Conservation (phyloP, 768 basidiomycete genomes). For the Naematelia encephala region DNA sequence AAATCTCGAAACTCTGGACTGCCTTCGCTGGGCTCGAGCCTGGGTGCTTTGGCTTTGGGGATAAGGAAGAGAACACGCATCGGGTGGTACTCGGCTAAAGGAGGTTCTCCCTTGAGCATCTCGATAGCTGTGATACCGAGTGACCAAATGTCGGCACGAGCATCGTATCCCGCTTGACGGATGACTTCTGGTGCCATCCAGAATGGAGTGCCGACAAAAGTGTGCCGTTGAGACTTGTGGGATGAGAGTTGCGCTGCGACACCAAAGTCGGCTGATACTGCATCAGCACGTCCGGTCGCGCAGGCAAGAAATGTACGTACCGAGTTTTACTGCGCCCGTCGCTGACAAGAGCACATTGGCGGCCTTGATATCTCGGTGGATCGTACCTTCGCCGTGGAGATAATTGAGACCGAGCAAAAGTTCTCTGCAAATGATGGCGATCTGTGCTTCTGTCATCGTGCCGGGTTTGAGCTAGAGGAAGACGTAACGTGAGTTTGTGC, state of each 20-base stretch:
- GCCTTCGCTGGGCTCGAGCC: constrained; percentile 66
- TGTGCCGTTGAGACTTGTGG: constrained; percentile 80
- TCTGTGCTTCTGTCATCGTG: constrained; percentile 84
- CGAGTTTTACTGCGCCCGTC: constrained; percentile 86
- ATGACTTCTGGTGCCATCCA: constrained; percentile 99
- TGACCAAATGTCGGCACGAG: constrained; percentile 96
- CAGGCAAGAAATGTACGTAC: constrained; percentile 28
- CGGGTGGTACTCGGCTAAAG: constrained; percentile 92
- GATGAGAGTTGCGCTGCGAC: constrained; percentile 91
- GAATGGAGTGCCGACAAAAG: constrained; percentile 74
- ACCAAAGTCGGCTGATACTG: constrained; percentile 75
- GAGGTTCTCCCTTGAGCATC: constrained; percentile 96
- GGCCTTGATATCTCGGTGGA: constrained; percentile 98
- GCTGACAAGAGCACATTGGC: constrained; percentile 91
- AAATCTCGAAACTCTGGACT: constrained; percentile 89
- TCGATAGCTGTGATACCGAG: constrained; percentile 97
- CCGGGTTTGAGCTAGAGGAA: constrained; percentile 70
- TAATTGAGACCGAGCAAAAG: constrained; percentile 90
- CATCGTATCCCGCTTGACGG: constrained; percentile 94
- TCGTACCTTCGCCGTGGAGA: constrained; percentile 91
- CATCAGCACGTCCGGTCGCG: not conserved
- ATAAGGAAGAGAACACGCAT: constrained; percentile 98
- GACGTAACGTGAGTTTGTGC: not conserved
- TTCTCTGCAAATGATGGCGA: constrained; percentile 90
- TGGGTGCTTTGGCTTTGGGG: constrained; percentile 91